Evolutionary conservation across 441 rosid species (phyloP).

Genomic region (Populus hybrid): DNA sequence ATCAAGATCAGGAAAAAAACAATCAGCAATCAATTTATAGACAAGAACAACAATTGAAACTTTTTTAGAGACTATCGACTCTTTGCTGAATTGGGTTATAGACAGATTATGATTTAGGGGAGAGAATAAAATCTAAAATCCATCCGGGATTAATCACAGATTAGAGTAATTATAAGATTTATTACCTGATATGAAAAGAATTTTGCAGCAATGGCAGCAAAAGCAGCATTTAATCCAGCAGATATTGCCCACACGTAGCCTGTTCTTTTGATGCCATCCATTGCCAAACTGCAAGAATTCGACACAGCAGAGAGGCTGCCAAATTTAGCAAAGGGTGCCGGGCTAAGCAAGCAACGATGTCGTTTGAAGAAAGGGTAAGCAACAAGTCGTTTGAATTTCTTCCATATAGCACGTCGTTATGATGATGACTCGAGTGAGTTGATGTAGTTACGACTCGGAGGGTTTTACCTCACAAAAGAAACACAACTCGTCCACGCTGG

Average conservation of each 20-base stretch:
- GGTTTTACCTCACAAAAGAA: slow-evolving; percentile 13
- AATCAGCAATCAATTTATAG: neutral
- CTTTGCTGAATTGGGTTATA: neutral
- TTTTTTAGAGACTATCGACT: neutral
- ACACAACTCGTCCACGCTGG: slow-evolving; percentile 33
- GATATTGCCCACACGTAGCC: slow-evolving; percentile 74
- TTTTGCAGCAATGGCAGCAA: slow-evolving; percentile 76
- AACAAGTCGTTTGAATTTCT: neutral
- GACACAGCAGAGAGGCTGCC: neutral
- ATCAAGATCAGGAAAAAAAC: slow-evolving; percentile 19
- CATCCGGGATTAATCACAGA: neutral
- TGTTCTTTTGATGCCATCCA: slow-evolving; percentile 27
- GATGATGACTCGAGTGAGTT: neutral
- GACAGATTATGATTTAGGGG: neutral
- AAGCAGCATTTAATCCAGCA: slow-evolving; percentile 76
- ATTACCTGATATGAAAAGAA: slow-evolving; percentile 50
- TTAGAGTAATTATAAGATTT: neutral
- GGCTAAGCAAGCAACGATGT: neutral
- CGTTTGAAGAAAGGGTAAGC: neutral
- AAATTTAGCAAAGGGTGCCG: neutral
- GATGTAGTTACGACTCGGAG: neutral
- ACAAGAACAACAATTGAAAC: neutral
- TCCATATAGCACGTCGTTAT: neutral
- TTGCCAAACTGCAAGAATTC: neutral
- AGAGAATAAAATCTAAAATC: neutral